Conservation (phyloP, 768 basidiomycete genomes). For the Gyrodon lividus region DNA sequence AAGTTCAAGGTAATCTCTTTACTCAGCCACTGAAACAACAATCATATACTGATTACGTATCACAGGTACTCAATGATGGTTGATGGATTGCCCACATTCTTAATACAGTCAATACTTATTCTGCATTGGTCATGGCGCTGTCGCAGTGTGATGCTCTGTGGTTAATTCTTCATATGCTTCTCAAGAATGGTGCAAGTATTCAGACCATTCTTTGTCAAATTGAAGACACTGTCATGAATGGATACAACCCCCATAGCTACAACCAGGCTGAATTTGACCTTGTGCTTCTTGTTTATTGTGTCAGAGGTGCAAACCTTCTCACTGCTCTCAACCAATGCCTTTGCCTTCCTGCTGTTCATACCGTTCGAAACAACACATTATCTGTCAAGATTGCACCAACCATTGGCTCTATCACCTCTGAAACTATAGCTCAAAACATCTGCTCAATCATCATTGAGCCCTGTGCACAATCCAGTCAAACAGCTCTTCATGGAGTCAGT, state of each 20-base stretch:
- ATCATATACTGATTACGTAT: not conserved
- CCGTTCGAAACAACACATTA: not conserved
- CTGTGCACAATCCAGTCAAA: not conserved
- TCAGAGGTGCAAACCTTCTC: slow-evolving; percentile 14
- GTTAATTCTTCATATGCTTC: not conserved
- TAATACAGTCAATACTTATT: not conserved
- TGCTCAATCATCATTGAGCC: not conserved
- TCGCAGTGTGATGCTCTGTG: not conserved
- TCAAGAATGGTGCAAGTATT: slow-evolving; percentile 8
- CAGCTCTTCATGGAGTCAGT: slow-evolving; percentile 5
- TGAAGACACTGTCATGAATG: slow-evolving; percentile 1
- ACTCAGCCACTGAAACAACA: not conserved
- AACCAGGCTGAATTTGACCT: slow-evolving; percentile 8
- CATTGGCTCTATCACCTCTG: not conserved
- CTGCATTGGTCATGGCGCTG: not conserved
- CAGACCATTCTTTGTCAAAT: slow-evolving; percentile 4
- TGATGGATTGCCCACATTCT: not conserved
- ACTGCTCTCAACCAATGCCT: slow-evolving; percentile 15
- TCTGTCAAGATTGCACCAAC: not conserved
- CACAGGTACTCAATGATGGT: not conserved
- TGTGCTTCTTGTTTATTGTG: slow-evolving; percentile 5
- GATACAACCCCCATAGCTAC: not conserved
- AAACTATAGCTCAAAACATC: too few species aligned
- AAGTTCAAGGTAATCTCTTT: not conserved
- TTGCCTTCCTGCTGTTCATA: slow-evolving; percentile 11